Evolutionary conservation across 23 red algal species (phyloP).

Genomic region (Chondrus crispus): DNA sequence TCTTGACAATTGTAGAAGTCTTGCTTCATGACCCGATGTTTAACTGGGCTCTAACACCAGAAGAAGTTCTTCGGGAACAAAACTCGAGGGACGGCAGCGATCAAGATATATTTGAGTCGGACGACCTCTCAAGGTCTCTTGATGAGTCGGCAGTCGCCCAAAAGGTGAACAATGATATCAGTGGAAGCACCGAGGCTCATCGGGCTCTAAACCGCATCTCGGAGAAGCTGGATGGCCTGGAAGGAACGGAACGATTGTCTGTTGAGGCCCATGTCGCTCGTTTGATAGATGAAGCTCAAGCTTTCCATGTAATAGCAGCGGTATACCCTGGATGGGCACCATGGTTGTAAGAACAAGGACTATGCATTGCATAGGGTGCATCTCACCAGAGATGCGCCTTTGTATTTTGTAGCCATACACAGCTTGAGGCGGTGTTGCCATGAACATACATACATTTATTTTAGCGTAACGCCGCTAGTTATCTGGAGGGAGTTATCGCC

Average conservation of each 20-base stretch:
- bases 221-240: constrained; percentile 67
- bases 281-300: constrained; percentile 54
- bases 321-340: constrained; percentile 63
- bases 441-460: too few relatives aligned
- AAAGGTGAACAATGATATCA: constrained; percentile 44
- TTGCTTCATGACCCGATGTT: constrained; percentile 99
- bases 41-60: constrained; percentile 64
- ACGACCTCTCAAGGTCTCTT: neutral
- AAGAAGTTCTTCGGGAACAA: constrained; percentile 51
- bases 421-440: too few relatives aligned
- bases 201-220: constrained; percentile 41
- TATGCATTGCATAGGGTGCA: too few relatives aligned
- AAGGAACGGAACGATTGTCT: constrained; percentile 63
- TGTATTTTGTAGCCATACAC: too few relatives aligned
- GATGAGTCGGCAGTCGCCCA: constrained; percentile 23
- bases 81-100: neutral
- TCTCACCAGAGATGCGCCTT: too few relatives aligned
- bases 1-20: constrained; percentile 83
- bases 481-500: too few relatives aligned
- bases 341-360: constrained; percentile 53
- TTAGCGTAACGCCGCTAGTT: too few relatives aligned
- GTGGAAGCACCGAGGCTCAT: constrained; percentile 45
- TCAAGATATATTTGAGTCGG: neutral
- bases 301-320: constrained; percentile 34
- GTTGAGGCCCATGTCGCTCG: constrained; percentile 73